phyloP scores from a whole-genome alignment of 805 yeast species.

The Hermanozyma aechmeae region DNA sequence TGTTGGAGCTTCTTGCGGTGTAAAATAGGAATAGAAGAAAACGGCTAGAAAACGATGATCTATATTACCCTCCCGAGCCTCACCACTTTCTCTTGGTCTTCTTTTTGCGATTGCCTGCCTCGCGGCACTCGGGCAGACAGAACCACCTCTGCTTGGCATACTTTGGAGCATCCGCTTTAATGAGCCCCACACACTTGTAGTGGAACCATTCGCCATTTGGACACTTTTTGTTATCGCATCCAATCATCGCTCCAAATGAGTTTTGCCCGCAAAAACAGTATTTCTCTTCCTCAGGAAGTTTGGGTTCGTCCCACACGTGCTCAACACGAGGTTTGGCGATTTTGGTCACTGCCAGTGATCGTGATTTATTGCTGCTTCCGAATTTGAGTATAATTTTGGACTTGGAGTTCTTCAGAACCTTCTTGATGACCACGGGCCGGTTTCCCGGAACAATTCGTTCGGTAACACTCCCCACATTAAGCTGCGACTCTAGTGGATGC shows the following conservation, averaged over 20 bases:
- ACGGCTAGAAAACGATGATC: no score
- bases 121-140: constrained; percentile 26
- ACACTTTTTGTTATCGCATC: constrained; percentile 22
- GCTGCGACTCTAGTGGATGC: constrained; percentile 27
- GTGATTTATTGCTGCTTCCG: not conserved
- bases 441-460: no score
- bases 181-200: constrained; percentile 34
- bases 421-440: no score
- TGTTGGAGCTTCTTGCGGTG: constrained; percentile 84
- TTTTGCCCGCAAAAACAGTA: constrained; percentile 19
- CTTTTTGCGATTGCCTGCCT: constrained; percentile 1
- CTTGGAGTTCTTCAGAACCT: no score
- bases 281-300: constrained; percentile 2
- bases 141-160: constrained; percentile 29
- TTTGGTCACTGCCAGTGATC: not conserved
- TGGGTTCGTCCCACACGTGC: no score
- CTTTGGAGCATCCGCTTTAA: constrained; percentile 28
- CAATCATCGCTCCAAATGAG: constrained; percentile 22
- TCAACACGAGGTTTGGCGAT: no score
- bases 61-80: no score
- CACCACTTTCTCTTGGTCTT: no score
- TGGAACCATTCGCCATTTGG: constrained; percentile 40
- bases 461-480: no score
- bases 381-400: no score
- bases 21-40: no score